Base-by-base conservation (phyloP, 2,329 filamentous ascomycete species). In the Calonectria montana region DNA sequence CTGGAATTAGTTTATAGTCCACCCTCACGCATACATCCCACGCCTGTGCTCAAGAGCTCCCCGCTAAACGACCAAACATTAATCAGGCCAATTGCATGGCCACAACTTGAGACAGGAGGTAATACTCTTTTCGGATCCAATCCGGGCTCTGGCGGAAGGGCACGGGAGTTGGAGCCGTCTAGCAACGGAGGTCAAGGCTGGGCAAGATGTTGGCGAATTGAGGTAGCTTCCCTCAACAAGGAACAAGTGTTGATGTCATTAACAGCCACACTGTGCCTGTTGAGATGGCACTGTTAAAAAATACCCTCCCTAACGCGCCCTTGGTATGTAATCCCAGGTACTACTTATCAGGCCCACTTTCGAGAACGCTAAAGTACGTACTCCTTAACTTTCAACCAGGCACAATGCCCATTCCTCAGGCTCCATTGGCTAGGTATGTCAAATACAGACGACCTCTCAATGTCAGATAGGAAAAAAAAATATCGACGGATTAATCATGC, bases 231-330 rank as follows among this genome's bases (percentile, higher is more conserved):
- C 48, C 57, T 75, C 65, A 74, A 66, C 59, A 70, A 74, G 74
- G 43, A 43, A 61, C 65, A 39, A 62, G 47, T 53, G 75, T 77
- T 78, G 77, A 79, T 78, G 77, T 79, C 77, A 79, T 78, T 77
- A 63, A 53, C 73, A 74, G 50, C 68, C 65, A 65, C 67, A 61
- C 55, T 69, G 39, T 67, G 66, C 67, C 74, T 65, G 73, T 41
- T n/a, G 37, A 35, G 47, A 55, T 27, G 39, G 59, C 43, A 39
- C 37, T 55, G 69, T 55, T 76, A 76, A 57, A 37, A 39, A 37
- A 57, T 43, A 70, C 68, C 27, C 18, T 2, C 2, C 6, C 2
- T 4, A 18, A 7, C 9, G 7, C n/a, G 5, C 7, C 2, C 4
- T 12, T 8, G 12, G 16, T 6, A 25, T 16, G 18, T 1, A 3